Percentiles rank a stretch among this genome's conserved stretches.
phyloP scores from a whole-genome alignment of 192 early-diverging fungal species.

The Paraglomus occultum region DNA sequence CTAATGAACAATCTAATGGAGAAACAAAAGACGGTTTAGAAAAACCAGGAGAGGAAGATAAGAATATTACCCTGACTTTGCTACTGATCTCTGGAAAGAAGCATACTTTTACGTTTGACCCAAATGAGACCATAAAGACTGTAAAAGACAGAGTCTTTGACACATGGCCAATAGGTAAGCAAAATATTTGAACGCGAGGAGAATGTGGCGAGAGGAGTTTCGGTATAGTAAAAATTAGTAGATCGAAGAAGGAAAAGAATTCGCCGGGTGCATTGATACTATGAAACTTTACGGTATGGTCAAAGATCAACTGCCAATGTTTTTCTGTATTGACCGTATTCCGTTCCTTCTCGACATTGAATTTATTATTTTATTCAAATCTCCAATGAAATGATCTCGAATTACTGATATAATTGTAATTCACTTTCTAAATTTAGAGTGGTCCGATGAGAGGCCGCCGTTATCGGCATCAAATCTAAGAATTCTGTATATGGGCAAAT shows the following conservation, averaged over 20 bases:
- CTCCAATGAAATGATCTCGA: neutral
- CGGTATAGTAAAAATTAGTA: neutral
- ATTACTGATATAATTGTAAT: neutral
- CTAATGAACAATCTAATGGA: too few species aligned
- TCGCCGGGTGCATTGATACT: neutral
- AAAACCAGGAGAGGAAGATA: neutral
- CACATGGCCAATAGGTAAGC: conserved; percentile 43
- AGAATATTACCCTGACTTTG: conserved; percentile 32
- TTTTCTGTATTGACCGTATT: too few species aligned
- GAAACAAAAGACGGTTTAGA: neutral
- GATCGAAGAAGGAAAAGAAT: neutral
- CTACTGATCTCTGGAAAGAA: conserved; percentile 45
- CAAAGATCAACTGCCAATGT: too few species aligned
- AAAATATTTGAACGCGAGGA: neutral
- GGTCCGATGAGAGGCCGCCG: conserved; percentile 44
- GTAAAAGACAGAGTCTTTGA: conserved; percentile 43
- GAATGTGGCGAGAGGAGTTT: neutral
- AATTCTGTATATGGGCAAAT: conserved; percentile 46
- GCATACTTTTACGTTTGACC: conserved; percentile 39
- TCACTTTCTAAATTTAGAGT: conserved; percentile 29
- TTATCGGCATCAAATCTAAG: conserved; percentile 39
- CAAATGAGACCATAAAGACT: conserved; percentile 37
- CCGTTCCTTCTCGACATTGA: neutral
- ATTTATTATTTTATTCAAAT: neutral
- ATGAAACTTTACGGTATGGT: neutral